These are phyloP conservation scores for Delonix regia DNA, from an alignment of 306 rosid genomes.

Conservation along the genomic window DNA sequence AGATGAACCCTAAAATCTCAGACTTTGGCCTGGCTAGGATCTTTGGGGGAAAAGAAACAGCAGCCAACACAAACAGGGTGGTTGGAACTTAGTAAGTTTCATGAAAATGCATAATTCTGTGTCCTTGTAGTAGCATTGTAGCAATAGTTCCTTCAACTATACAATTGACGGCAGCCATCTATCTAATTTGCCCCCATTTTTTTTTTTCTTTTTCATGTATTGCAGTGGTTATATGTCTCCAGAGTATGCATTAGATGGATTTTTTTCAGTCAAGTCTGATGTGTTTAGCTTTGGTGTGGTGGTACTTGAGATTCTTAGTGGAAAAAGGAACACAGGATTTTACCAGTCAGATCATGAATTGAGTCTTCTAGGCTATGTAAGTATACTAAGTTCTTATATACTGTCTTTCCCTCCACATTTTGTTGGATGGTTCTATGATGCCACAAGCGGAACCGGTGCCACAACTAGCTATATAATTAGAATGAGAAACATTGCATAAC, in stretches of 20 bases:
- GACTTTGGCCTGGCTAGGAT: constrained; percentile 81
- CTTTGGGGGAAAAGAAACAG: constrained; percentile 66
- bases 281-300: constrained; percentile 78
- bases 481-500: not conserved
- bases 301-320: constrained; percentile 67
- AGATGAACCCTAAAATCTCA: constrained; percentile 80
- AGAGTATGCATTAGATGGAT: constrained; percentile 72
- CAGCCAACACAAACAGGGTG: constrained; percentile 65
- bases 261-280: constrained; percentile 69
- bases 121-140: not conserved
- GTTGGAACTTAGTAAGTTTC: constrained; percentile 85
- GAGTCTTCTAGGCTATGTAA: constrained; percentile 75
- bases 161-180: not conserved
- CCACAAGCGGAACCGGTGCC: not conserved
- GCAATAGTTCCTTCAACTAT: not conserved
- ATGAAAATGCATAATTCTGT: constrained; percentile 19
- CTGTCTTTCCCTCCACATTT: not conserved
- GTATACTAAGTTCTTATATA: constrained; percentile 13
- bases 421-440: not conserved
- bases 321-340: constrained; percentile 73
- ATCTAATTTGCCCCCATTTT: constrained; percentile 7
- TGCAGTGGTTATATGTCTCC: constrained; percentile 82
- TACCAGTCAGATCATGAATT: constrained; percentile 56
- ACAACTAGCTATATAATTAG: not conserved
- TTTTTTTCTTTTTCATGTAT: constrained; percentile 2